Evolutionary conservation across 2,329 filamentous ascomycete genomes (phyloP), one percentile per base, ranked within the genome.

Genomic region (Gnomoniopsis sp.): DNA sequence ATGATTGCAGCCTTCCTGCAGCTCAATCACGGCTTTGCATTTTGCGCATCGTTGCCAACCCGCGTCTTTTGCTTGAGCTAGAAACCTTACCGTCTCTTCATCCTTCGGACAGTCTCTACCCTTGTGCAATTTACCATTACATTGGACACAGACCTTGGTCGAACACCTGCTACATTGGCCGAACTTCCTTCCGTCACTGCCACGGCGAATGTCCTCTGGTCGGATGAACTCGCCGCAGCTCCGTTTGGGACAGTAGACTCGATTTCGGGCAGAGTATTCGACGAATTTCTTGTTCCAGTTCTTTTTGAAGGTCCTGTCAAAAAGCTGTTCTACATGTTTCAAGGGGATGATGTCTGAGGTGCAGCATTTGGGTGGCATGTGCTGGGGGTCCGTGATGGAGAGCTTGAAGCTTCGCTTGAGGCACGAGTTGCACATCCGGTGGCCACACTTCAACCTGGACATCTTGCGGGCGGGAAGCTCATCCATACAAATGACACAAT

Each of bases 291-390:
- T 82, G 70, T 95, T 93, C 90, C 91, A 96, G 1, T 78, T 79
- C 64, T 79, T 84, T 75, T 95, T 93, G 78, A 95, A 93, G 55
- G 81, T 79, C 58, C 79, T 69, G 67, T 90, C 84, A 68, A 96
- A 92, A 8, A 95, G 77, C 23, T 80, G 80, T 14, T 93, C 89
- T 30, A 93, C 91, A 69, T 91, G 86, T 64, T 86, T 87, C 7
- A 92, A 75, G 0, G 88, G 85, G 59, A 96, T 96, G 65, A 85
- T 82, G 14, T 91, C 84, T 21, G 81, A 68, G 3, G 84, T 88
- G 72, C 91, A 96, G 73, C 91, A 96, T 69, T 81, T 84, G 0
- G 92, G 92, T 19, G 92, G 91, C 90, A 96, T 96, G 65, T 91
- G 87, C 61, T 86, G 82, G 1, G 89, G 86, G 69, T 96, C 90